A percentile compares a stretch with the other conserved stretches of the same genome.
Evolutionary conservation across 495 filamentous ascomycete genomes (phyloP).

Genomic region (Diplogelasinospora grovesii): DNA sequence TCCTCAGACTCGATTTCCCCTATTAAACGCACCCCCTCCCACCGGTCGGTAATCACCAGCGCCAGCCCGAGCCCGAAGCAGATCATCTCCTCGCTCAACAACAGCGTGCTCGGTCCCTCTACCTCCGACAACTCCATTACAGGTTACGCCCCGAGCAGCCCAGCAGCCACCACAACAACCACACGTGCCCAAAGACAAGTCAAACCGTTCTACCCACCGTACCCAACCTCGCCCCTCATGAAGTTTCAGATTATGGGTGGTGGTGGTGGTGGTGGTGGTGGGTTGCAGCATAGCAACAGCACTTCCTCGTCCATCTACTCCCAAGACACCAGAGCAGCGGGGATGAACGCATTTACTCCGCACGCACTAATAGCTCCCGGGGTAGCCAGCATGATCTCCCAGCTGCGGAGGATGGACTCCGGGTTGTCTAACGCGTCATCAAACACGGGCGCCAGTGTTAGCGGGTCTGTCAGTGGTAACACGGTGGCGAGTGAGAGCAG

Average conservation of each 20-base stretch:
- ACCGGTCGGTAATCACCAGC: too few relatives aligned
- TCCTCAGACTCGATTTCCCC: too few relatives aligned
- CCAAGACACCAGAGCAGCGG: slow-evolving; percentile 11
- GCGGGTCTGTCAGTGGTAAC: too few relatives aligned
- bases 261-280: too few relatives aligned
- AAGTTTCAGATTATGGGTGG: neutral
- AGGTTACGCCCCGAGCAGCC: slow-evolving; percentile 1
- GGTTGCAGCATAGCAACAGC: slow-evolving; percentile 7
- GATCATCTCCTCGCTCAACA: too few relatives aligned
- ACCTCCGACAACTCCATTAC: slow-evolving; percentile 1
- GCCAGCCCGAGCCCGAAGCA: too few relatives aligned
- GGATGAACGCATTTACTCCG: too few relatives aligned
- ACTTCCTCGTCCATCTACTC: slow-evolving; percentile 23
- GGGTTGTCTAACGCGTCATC: too few relatives aligned
- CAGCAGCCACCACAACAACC: neutral
- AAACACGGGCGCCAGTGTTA: too few relatives aligned
- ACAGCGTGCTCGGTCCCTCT: slow-evolving; percentile 3
- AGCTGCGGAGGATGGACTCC: too few relatives aligned
- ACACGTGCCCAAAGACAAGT: neutral
- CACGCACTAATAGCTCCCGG: neutral
- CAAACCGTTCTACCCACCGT: neutral
- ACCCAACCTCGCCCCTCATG: neutral
- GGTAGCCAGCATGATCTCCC: neutral
- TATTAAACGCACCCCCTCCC: too few relatives aligned
- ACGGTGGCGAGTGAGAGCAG: too few relatives aligned